Percentiles rank a stretch among this genome's conserved stretches.
These are phyloP conservation scores for Botryotinia narcissicola DNA, from an alignment of 2,329 filamentous ascomycete genomes.

Conservation along the genomic window DNA sequence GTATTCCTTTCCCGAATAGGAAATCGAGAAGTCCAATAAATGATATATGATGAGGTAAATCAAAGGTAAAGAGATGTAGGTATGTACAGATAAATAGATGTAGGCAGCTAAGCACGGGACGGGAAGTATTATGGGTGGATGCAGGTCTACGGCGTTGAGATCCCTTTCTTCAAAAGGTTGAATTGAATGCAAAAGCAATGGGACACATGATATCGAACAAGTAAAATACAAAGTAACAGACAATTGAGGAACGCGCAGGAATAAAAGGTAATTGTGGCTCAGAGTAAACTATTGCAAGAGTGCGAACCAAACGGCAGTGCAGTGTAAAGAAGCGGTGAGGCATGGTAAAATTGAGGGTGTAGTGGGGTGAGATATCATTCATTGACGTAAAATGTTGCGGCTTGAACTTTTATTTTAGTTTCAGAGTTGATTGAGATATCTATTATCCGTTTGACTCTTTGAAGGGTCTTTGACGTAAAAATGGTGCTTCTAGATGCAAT, in stretches of 20 bases:
- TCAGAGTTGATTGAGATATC: background rate
- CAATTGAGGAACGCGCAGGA: background rate
- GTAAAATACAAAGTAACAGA: background rate
- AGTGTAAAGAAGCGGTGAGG: conserved; percentile 10
- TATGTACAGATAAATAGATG: background rate
- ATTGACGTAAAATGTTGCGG: background rate
- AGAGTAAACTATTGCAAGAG: background rate
- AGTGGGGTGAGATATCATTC: conserved; percentile 9
- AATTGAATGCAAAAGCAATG: background rate
- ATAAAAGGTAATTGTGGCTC: background rate
- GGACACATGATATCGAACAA: conserved; percentile 1
- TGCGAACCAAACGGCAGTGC: conserved; percentile 1
- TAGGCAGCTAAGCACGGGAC: conserved; percentile 2
- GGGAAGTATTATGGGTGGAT: background rate
- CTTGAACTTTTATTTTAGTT: background rate
- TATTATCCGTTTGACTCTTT: background rate
- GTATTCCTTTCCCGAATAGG: conserved; percentile 10
- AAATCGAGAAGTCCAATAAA: background rate
- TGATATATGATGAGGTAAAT: background rate
- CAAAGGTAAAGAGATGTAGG: background rate
- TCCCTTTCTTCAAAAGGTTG: background rate
- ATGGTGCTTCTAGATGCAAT: background rate
- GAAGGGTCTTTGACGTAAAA: background rate
- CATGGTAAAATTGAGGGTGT: conserved; percentile 4
- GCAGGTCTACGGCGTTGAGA: conserved; percentile 3